Base-by-base conservation (phyloP, 1,284 basidiomycete genomes). In the Lignosus rhinocerotis region DNA sequence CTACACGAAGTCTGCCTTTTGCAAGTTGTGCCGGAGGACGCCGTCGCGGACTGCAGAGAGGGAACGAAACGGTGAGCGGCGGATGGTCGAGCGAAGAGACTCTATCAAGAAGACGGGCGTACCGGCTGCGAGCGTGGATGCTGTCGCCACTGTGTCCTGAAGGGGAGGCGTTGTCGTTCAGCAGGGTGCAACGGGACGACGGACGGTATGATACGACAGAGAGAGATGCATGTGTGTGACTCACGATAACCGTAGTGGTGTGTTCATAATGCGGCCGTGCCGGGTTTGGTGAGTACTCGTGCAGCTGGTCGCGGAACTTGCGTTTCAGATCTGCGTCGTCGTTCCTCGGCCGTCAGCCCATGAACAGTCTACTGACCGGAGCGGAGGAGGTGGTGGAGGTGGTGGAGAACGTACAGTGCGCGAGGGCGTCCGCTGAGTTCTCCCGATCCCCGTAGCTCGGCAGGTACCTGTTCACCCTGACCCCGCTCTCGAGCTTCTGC, bases 371-470 rank as follows among this genome's bases (percentile, higher is more conserved):
- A 25, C 25, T 4, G 4, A 25, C 25, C 25, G 25, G 2, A 4
- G 25, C 2, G 25, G 25, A 25, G 25, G 25, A 25, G 25, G 25
- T 14, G 30, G 8, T 7, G 17, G 50, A 41, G 32, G 36, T 6
- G 12, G 17, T n/a, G 25, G 21, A 21, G 11, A n/a, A 76, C 82
- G 48, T 63, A 88, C 88, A 90, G 73, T 77, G 80, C 12, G 85
- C 83, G 21, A 84, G 83, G 6, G 80, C 81, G 2, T 70, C 52
- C 0, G 81, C 73, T 41, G 84, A 80, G 62, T 88, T 89, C 63
- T 81, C 80, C 50, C 85, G 75, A 43, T 85, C 81, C 1, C 81
- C 83, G 64, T 81, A 89, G 64, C 82, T 87, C 4, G 83, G 78
- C 25, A 77, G 68, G 60, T 69, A 76, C 47, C 70, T 68, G 21